phyloP scores from a whole-genome alignment of 805 yeast genomes.

The Schwanniomyces sp. region DNA sequence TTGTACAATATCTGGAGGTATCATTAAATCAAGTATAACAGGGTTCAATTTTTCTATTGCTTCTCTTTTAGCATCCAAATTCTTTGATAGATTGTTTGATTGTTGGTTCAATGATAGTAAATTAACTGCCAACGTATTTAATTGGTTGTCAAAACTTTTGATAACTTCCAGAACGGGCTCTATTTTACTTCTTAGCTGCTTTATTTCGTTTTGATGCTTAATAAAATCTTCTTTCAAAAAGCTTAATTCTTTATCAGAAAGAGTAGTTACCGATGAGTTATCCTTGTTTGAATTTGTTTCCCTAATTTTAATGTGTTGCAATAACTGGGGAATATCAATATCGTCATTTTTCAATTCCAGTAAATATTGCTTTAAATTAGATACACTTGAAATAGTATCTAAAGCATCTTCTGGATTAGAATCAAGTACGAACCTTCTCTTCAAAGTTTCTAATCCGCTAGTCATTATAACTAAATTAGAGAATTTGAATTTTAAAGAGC shows the following conservation, averaged over 20 bases:
- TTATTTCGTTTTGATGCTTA: slow-evolving; percentile 22
- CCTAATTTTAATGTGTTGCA: slow-evolving; percentile 14
- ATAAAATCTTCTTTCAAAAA: slow-evolving; percentile 15
- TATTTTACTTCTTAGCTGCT: slow-evolving; percentile 33
- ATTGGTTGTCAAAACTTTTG: slow-evolving; percentile 55
- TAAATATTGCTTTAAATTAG: background rate
- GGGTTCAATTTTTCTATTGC: slow-evolving; percentile 58
- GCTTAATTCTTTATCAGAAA: slow-evolving; percentile 6
- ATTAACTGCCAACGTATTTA: slow-evolving; percentile 29
- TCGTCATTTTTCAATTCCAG: background rate
- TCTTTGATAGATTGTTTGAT: slow-evolving; percentile 28
- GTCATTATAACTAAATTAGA: background rate
- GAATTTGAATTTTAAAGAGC: background rate
- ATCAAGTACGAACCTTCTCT: background rate
- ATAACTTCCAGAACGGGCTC: slow-evolving; percentile 56
- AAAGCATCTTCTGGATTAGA: background rate
- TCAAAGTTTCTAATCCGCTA: background rate
- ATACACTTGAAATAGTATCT: background rate
- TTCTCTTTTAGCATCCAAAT: slow-evolving; percentile 24
- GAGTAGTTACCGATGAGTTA: background rate
- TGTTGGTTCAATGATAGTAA: slow-evolving; percentile 33
- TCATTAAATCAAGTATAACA: slow-evolving; percentile 67
- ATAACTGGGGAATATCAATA: slow-evolving; percentile 3
- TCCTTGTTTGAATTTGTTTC: slow-evolving; percentile 5
- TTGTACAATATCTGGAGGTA: slow-evolving; percentile 70